A percentile compares a stretch with the other conserved stretches of the same genome.
phyloP scores from a whole-genome alignment of 306 rosid genomes.

The Lotus japonicus region DNA sequence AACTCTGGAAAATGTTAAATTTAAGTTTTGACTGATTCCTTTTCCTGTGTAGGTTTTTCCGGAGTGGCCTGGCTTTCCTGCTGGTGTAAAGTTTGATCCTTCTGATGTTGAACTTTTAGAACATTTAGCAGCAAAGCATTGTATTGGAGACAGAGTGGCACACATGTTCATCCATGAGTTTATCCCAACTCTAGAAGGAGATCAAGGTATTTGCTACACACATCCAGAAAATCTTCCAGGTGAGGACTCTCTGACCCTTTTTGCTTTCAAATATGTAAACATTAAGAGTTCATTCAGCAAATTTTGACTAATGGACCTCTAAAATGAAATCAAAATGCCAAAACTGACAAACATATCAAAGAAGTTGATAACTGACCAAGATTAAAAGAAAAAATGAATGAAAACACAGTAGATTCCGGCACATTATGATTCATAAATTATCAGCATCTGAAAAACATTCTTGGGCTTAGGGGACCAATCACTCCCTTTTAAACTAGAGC shows the following conservation, averaged over 20 bases:
- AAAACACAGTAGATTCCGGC: no score
- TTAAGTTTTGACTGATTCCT: not conserved
- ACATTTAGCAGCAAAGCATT: slow-evolving; percentile 68
- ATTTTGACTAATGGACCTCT: not conserved
- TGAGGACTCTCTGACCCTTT: slow-evolving; percentile 18
- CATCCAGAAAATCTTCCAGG: slow-evolving; percentile 88
- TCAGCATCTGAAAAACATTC: not conserved
- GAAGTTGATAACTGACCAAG: not conserved
- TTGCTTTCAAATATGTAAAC: not conserved
- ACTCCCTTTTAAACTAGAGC: not conserved
- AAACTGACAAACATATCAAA: not conserved
- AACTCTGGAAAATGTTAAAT: not conserved
- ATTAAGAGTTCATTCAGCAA: not conserved
- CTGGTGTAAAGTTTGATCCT: slow-evolving; percentile 87
- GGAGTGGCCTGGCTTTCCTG: slow-evolving; percentile 83
- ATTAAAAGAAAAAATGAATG: no score
- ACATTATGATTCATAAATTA: not conserved
- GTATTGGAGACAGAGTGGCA: slow-evolving; percentile 39
- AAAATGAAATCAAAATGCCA: not conserved
- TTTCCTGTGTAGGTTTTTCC: slow-evolving; percentile 46
- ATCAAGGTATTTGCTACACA: slow-evolving; percentile 64
- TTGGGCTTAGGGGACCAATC: not conserved
- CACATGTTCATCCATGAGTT: slow-evolving; percentile 59
- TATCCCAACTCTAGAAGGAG: slow-evolving; percentile 69
- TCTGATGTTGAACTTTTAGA: slow-evolving; percentile 54